These are phyloP conservation scores for Diaporthe amygdali DNA, from an alignment of 2,329 filamentous ascomycete species.

Conservation along the genomic window DNA sequence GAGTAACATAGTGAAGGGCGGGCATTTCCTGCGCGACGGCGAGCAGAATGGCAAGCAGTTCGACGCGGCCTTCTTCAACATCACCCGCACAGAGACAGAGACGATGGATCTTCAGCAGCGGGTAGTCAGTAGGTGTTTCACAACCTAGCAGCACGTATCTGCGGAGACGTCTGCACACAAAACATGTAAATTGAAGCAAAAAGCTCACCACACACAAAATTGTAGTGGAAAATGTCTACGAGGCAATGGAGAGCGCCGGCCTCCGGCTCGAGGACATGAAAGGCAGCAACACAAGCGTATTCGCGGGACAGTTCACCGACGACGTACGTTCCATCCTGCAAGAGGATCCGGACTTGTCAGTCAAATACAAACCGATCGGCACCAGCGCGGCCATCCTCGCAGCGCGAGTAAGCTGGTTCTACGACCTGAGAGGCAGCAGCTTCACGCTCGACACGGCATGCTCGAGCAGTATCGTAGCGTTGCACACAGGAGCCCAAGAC, in stretches of 20 bases:
- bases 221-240: slow-evolving; percentile 21
- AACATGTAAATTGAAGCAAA: not conserved
- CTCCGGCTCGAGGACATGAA: slow-evolving; percentile 32
- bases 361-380: slow-evolving; percentile 42
- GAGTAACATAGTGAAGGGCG: slow-evolving; percentile 17
- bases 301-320: slow-evolving; percentile 36
- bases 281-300: slow-evolving; percentile 41
- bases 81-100: slow-evolving; percentile 17
- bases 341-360: slow-evolving; percentile 32
- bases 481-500: slow-evolving; percentile 21
- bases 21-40: slow-evolving; percentile 19
- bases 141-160: not conserved
- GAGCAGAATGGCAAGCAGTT: slow-evolving; percentile 21
- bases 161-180: not conserved
- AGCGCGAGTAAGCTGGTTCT: slow-evolving; percentile 48
- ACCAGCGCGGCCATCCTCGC: slow-evolving; percentile 40
- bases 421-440: slow-evolving; percentile 46
- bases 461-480: slow-evolving; percentile 45
- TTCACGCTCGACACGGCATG: slow-evolving; percentile 54
- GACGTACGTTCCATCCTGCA: slow-evolving; percentile 37
- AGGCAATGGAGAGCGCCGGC: slow-evolving; percentile 22
- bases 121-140: slow-evolving; percentile 12
- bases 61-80: slow-evolving; percentile 23
- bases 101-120: slow-evolving; percentile 22
- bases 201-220: slow-evolving; percentile 8